phyloP scores from a whole-genome alignment of 2,329 filamentous ascomycete genomes.

The Capronia epimyces region DNA sequence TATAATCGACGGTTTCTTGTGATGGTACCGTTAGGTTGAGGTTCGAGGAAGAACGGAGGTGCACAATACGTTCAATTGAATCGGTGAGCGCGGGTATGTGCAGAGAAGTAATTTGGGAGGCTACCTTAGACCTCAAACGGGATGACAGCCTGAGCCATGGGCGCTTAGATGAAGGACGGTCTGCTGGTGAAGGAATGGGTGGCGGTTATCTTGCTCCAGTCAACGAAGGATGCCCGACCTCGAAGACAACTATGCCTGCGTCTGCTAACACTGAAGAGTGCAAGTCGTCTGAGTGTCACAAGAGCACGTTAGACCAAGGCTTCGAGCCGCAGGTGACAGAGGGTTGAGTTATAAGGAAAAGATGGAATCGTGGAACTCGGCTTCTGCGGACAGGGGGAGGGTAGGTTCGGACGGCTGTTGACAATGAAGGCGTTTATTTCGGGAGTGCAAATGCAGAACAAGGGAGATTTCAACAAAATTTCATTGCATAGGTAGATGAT shows the following conservation, averaged over 20 bases:
- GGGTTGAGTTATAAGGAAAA: constrained; percentile 1
- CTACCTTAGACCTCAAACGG: constrained; percentile 18
- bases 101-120: constrained; percentile 9
- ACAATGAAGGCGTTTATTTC: constrained; percentile 7
- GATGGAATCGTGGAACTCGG: constrained; percentile 13
- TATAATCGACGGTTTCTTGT: not conserved
- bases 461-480: constrained; percentile 11
- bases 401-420: constrained; percentile 8
- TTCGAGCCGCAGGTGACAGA: constrained; percentile 6
- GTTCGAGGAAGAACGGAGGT: constrained; percentile 5
- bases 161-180: not conserved
- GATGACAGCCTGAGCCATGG: constrained; percentile 15
- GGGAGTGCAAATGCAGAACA: constrained; percentile 9
- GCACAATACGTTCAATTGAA: constrained; percentile 4
- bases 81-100: constrained; percentile 7
- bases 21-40: not conserved
- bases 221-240: not conserved
- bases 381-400: constrained; percentile 17
- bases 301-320: not conserved
- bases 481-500: constrained; percentile 13
- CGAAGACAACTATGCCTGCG: constrained; percentile 1
- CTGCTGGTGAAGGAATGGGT: not conserved
- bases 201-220: not conserved
- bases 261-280: not conserved
- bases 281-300: not conserved